Percentiles rank a stretch among this genome's conserved stretches.
These are phyloP conservation scores for Rhodotorula sp. DNA, from an alignment of 1,284 basidiomycete genomes.

Conservation along the genomic window DNA sequence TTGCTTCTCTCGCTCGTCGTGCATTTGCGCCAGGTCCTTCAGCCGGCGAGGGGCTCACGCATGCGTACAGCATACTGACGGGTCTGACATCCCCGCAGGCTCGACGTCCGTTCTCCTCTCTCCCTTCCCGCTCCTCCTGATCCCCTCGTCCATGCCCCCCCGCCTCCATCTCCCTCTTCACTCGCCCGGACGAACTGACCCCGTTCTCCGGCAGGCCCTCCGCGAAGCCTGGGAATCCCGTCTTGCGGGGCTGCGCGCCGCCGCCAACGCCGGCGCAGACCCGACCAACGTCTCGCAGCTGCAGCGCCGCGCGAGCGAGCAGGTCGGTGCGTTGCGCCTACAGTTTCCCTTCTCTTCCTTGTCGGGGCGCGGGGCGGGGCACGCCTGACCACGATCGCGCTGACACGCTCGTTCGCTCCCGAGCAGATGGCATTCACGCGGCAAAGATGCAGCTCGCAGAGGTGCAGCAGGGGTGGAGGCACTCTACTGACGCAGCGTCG, in stretches of 20 bases:
- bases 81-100: neutral
- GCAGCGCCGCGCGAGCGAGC: constrained; percentile 10
- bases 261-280: constrained; percentile 30
- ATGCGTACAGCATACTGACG: no score
- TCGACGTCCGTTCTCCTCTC: constrained; percentile 26
- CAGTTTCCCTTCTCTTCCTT: neutral
- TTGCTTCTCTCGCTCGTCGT: neutral
- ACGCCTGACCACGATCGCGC: no score
- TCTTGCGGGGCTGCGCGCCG: constrained; percentile 16
- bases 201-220: constrained; percentile 13
- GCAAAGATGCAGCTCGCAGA: constrained; percentile 38
- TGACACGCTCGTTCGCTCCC: no score
- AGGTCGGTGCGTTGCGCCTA: constrained; percentile 32
- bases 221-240: constrained; percentile 37
- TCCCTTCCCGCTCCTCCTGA: neutral
- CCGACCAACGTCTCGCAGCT: constrained; percentile 20
- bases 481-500: constrained; percentile 36
- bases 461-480: constrained; percentile 35
- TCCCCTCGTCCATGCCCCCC: no score
- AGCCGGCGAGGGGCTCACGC: no score
- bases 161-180: neutral
- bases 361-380: no score
- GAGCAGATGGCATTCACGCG: constrained; percentile 36
- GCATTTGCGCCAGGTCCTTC: no score
- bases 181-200: no score